Evolutionary conservation across 2,329 filamentous ascomycete genomes (phyloP).

Genomic region (Penicillium corylophilum): DNA sequence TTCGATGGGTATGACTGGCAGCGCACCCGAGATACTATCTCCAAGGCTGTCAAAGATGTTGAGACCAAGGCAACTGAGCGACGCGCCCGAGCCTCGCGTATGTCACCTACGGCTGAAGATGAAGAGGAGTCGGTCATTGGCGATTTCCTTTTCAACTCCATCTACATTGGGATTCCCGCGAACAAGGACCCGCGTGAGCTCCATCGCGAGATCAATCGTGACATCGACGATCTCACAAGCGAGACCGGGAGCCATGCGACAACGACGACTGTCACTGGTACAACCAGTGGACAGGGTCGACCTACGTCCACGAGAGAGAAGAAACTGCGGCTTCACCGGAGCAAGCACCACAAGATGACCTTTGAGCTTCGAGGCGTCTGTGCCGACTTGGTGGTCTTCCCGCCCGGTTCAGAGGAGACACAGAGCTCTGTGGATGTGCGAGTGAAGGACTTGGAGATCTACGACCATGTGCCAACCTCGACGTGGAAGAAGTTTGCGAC

Average conservation of each 20-base stretch:
- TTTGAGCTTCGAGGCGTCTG: conserved; percentile 87
- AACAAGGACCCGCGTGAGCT: conserved; percentile 83
- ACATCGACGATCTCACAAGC: conserved; percentile 79
- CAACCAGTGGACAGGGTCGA: conserved; percentile 37
- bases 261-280: conserved; percentile 56
- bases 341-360: conserved; percentile 89
- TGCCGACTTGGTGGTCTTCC: conserved; percentile 78
- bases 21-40: conserved; percentile 79
- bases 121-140: conserved; percentile 86
- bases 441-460: conserved; percentile 80
- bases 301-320: conserved; percentile 47
- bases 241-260: conserved; percentile 89
- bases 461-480: conserved; percentile 90
- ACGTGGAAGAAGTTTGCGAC: conserved; percentile 99
- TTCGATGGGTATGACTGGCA: conserved; percentile 98
- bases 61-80: conserved; percentile 79
- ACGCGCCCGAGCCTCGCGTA: conserved; percentile 58
- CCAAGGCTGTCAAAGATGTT: conserved; percentile 83
- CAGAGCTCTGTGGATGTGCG: conserved; percentile 84
- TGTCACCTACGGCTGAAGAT: conserved; percentile 54
- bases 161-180: conserved; percentile 90
- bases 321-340: conserved; percentile 73
- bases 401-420: conserved; percentile 73
- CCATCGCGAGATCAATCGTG: conserved; percentile 78
- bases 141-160: conserved; percentile 97